Percentiles rank a stretch among this genome's conserved stretches.
Conservation (phyloP, 1,139 yeast species). For the Taphrina flavorubra region DNA sequence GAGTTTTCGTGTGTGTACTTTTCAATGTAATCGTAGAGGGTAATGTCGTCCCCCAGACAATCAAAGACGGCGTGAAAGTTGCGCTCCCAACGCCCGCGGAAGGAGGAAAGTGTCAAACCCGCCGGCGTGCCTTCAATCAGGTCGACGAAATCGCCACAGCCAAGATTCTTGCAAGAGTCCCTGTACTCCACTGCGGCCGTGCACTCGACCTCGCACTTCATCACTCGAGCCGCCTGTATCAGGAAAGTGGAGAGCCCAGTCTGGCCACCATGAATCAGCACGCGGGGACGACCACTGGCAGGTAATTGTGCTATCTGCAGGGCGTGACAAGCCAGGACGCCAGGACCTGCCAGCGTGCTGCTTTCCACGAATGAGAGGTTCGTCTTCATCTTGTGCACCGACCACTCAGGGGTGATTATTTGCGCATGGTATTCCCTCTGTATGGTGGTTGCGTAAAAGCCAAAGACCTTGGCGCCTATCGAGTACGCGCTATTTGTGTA, state of each 20-base stretch:
- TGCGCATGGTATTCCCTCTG: slow-evolving; percentile 9
- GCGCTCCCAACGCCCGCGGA: slow-evolving; percentile 37
- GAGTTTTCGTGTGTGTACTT: slow-evolving; percentile 25
- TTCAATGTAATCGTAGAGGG: slow-evolving; percentile 31
- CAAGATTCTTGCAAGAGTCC: slow-evolving; percentile 18
- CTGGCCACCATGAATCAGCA: slow-evolving; percentile 33
- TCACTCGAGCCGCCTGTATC: slow-evolving; percentile 27
- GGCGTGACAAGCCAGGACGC: slow-evolving; percentile 31
- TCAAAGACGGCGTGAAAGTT: slow-evolving; percentile 34
- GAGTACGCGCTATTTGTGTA: background rate
- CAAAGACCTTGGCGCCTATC: slow-evolving; percentile 18
- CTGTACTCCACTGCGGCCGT: slow-evolving; percentile 21
- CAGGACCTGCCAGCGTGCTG: slow-evolving; percentile 35
- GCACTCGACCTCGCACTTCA: slow-evolving; percentile 35
- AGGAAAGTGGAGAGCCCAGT: slow-evolving; percentile 31
- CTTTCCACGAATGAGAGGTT: slow-evolving; percentile 24
- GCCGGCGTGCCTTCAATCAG: slow-evolving; percentile 15
- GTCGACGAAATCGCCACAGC: slow-evolving; percentile 30
- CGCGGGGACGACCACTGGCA: slow-evolving; percentile 21
- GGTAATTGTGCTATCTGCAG: slow-evolving; percentile 25
- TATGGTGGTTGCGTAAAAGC: slow-evolving; percentile 4
- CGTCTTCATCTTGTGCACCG: slow-evolving; percentile 38
- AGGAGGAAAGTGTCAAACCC: slow-evolving; percentile 34
- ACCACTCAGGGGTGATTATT: slow-evolving; percentile 23
- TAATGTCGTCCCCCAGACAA: slow-evolving; percentile 26